Evolutionary conservation across 2,329 filamentous ascomycete species (phyloP).

Genomic region (Epichloe sp.): DNA sequence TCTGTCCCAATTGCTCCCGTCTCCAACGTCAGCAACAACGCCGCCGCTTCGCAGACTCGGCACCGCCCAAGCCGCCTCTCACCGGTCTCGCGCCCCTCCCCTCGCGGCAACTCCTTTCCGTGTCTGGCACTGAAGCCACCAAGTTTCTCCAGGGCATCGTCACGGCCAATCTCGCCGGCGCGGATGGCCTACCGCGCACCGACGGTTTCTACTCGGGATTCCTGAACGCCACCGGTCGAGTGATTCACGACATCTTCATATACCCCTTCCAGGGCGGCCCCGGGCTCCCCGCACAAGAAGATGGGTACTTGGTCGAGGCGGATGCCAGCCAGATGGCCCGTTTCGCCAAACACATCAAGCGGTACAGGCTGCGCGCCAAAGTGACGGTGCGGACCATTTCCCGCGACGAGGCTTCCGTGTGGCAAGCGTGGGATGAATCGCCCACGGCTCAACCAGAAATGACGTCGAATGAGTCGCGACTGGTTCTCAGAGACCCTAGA

Average conservation of each 20-base stretch:
- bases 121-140: slow-evolving; percentile 66
- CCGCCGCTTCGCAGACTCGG: slow-evolving; percentile 18
- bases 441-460: neutral
- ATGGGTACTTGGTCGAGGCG: slow-evolving; percentile 61
- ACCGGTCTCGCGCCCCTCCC: slow-evolving; percentile 43
- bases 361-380: slow-evolving; percentile 77
- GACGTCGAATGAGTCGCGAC: slow-evolving; percentile 6
- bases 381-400: slow-evolving; percentile 55
- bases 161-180: slow-evolving; percentile 42
- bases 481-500: slow-evolving; percentile 37
- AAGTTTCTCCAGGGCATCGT: slow-evolving; percentile 82
- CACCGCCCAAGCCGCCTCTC: slow-evolving; percentile 28
- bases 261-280: slow-evolving; percentile 43
- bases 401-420: slow-evolving; percentile 52
- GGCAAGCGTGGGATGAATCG: slow-evolving; percentile 59
- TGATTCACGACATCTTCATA: slow-evolving; percentile 83
- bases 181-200: slow-evolving; percentile 20
- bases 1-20: slow-evolving; percentile 8
- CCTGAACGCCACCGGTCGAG: slow-evolving; percentile 69
- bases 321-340: slow-evolving; percentile 52
- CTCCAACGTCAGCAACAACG: slow-evolving; percentile 13
- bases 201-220: slow-evolving; percentile 69
- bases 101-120: slow-evolving; percentile 66
- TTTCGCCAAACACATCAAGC: slow-evolving; percentile 60
- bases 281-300: slow-evolving; percentile 13